A percentile compares a stretch with the other conserved stretches of the same genome.
These are phyloP conservation scores for Immersiella caudata DNA, from an alignment of 495 filamentous ascomycete species.

Conservation along the genomic window DNA sequence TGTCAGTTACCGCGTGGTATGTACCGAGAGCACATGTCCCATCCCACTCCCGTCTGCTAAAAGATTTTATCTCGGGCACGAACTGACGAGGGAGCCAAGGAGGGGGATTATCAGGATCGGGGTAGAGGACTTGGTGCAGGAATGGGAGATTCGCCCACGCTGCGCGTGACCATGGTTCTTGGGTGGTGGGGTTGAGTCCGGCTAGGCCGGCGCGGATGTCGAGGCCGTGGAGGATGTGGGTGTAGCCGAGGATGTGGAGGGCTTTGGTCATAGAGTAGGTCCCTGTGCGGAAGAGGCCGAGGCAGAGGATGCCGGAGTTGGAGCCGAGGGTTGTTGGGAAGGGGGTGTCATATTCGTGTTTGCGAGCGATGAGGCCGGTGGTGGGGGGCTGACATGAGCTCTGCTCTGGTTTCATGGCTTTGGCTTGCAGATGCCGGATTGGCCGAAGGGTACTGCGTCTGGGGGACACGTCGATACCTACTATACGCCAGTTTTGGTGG, in stretches of 20 bases:
- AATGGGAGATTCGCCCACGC: not conserved
- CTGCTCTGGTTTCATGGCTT: too few species aligned
- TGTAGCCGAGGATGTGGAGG: constrained; percentile 1
- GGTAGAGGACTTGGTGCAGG: not conserved
- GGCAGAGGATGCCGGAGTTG: constrained; percentile 1
- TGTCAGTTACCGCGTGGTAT: not conserved
- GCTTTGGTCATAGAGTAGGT: constrained; percentile 9
- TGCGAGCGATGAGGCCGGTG: not conserved
- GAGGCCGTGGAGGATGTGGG: constrained; percentile 1
- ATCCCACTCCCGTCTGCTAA: not conserved
- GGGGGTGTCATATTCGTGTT: not conserved
- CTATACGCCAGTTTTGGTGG: too few species aligned
- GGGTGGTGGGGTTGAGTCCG: not conserved
- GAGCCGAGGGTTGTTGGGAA: not conserved
- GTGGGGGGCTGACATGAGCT: too few species aligned
- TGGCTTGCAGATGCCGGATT: too few species aligned
- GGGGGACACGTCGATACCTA: too few species aligned
- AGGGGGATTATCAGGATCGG: not conserved
- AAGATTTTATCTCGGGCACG: not conserved
- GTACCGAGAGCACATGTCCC: not conserved
- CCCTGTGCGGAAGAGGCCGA: constrained; percentile 2
- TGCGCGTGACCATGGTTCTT: constrained; percentile 1
- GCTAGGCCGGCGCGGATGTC: not conserved
- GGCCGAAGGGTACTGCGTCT: too few species aligned
- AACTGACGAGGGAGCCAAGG: not conserved